Base-by-base conservation (phyloP, 2,329 filamentous ascomycete genomes). In the Trichoderma simmonsii region DNA sequence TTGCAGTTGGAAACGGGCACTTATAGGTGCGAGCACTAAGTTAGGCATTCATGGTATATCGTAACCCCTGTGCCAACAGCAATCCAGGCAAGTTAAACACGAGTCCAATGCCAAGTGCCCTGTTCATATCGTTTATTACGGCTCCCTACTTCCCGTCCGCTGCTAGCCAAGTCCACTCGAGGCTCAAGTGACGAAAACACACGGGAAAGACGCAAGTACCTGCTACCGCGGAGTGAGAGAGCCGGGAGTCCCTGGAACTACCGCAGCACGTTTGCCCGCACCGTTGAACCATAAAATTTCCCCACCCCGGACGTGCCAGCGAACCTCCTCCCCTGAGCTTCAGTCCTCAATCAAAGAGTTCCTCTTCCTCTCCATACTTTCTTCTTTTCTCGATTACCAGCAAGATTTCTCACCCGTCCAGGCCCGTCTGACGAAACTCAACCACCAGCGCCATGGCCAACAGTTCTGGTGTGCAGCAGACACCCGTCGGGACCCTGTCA, bases 391-490 rank as follows among this genome's bases (percentile, higher is more conserved):
- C 57, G 14, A n/a, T 51, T 21, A 3, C 65, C n/a, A 57, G 34
- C 39, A 43, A 18, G 28, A 62, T 15, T 7, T 7, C 24, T 66
- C 30, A 14, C 51, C 30, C 51, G 7, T 67, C 7, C 54, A 68
- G 63, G 63, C 32, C 24, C 56, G 36, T 62, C 26, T 51, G 34
- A 34, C 28, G 39, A 15, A 51, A 54, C 36, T 67, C 21, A n/a
- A 14, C 18, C 28, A n/a, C 64, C 15, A 43, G 18, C 67, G 70
- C 65, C 51, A 73, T 73, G 72, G 66, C 72, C 56, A 71, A 67
- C 24, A 67, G 66, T 56, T 65, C 67, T 62, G 43, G 66, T 61
- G 57, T 73, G 72, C 72, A 67, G 69, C 72, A 71, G 72, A 69
- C 61, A 59, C 72, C 57, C 24, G 56, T 18, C 36, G 69, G 71